phyloP scores from a whole-genome alignment of 1,284 basidiomycete species.

The Trametes polyzona region DNA sequence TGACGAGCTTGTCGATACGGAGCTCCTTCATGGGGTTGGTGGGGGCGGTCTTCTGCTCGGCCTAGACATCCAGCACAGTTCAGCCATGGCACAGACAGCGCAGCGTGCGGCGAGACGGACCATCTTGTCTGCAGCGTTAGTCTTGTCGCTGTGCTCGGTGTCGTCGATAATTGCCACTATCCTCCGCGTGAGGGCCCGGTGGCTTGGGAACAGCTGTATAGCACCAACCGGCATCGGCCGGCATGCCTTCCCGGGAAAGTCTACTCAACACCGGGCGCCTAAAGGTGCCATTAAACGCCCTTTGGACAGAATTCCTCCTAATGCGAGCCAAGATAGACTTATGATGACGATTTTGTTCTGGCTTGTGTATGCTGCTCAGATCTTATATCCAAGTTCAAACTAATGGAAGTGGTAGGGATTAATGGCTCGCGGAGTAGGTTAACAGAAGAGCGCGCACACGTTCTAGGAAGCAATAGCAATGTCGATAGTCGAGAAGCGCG shows the following conservation, averaged over 20 bases:
- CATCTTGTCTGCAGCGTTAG: slow-evolving; percentile 30
- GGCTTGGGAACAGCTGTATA: slow-evolving; percentile 33
- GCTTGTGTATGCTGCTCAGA: no score
- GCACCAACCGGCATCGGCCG: slow-evolving; percentile 24
- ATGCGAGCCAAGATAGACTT: no score
- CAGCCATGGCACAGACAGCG: slow-evolving; percentile 10
- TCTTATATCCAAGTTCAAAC: no score
- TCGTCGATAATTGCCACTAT: slow-evolving; percentile 21
- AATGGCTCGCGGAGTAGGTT: no score
- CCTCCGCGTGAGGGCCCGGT: slow-evolving; percentile 14
- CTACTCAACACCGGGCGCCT: slow-evolving; percentile 3
- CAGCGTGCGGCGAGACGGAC: slow-evolving; percentile 18
- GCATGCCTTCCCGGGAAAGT: not conserved
- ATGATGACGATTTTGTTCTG: no score
- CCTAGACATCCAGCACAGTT: slow-evolving; percentile 48
- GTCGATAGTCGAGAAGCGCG: not conserved
- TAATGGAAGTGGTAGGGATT: no score
- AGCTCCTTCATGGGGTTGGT: slow-evolving; percentile 96
- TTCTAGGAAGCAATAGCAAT: no score
- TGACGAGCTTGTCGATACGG: slow-evolving; percentile 98
- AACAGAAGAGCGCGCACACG: no score
- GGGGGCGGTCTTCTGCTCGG: slow-evolving; percentile 88
- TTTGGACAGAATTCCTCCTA: no score
- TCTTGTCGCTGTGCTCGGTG: slow-evolving; percentile 30
- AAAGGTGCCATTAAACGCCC: not conserved